Evolutionary conservation across 805 yeast genomes (phyloP), one percentile per base, ranked within the genome.

Genomic region (Saccharomycopsis babjevae): DNA sequence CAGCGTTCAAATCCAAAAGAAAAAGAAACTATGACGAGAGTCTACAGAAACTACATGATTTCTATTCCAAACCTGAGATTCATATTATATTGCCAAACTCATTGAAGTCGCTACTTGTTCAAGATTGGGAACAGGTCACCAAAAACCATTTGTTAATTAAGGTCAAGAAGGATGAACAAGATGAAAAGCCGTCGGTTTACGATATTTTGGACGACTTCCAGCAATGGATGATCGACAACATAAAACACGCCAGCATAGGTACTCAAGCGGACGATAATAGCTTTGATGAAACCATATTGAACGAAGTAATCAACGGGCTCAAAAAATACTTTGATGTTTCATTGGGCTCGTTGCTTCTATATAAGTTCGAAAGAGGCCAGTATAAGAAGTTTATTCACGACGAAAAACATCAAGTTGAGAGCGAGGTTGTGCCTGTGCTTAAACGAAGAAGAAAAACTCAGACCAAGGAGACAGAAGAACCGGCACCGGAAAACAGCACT

Each of bases 81-180:
- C 71, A 74, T 54, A 67, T 89, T 16, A 73, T 74, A 15, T 80
- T 92, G 7, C 88, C 93, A 1, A 83, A 84, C 57, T 73, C 77
- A 36, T 75, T 93, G 61, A 92, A 91, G 71, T 75, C 86, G 5
- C 67, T 84, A 2, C 74, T 93, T 43, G 96, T 92, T 0, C 91
- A 89, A 70, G 98, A 93, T 74, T 93, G 98, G 99, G 97, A 93
- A 71, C 78, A 77, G 66, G 79, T 93, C 39, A 91, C 98, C 0
- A 88, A 88, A 67, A 88, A 90, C 66, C 85, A 86, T 58, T 83
- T 84, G 70, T 71, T 90, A 52, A 81, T 89, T 2, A 73, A 79
- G 30, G 82, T 42, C 10, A n/a, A 42, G 7, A 42, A 16, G 5
- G 18, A 42, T n/a, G 25, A 42, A 18, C 28, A 10, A 13, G 28